These are phyloP conservation scores for Carex pumila DNA, from an alignment of 176 grass and related monocot genomes.

Conservation along the genomic window DNA sequence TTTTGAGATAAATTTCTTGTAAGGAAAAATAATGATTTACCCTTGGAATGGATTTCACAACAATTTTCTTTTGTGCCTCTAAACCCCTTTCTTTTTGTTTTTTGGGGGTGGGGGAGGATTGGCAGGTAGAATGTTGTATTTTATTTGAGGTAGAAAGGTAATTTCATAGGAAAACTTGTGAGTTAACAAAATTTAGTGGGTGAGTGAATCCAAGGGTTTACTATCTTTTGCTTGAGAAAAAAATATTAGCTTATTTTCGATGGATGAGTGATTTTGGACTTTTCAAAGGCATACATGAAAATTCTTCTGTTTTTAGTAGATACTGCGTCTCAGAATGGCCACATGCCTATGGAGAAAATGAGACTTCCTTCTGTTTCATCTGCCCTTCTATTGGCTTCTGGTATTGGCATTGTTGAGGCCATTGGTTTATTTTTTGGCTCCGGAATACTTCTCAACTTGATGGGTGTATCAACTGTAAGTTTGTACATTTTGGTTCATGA, in stretches of 20 bases:
- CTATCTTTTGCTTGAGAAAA: neutral
- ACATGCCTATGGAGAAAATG: conserved; percentile 17
- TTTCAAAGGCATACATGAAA: neutral
- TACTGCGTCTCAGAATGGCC: neutral
- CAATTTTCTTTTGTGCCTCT: neutral
- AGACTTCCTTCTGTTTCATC: conserved; percentile 46
- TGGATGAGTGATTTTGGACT: neutral
- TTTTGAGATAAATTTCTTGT: neutral
- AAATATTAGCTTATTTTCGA: neutral
- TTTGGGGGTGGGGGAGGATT: neutral
- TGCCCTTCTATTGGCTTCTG: conserved; percentile 50
- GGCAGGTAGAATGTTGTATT: neutral
- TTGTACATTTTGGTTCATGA: neutral
- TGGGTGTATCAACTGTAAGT: conserved; percentile 56
- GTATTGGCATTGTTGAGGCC: conserved; percentile 43
- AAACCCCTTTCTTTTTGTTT: neutral
- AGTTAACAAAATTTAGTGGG: neutral
- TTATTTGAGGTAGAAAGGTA: neutral
- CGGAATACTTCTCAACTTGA: conserved; percentile 43
- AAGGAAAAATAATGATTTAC: neutral
- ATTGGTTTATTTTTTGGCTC: conserved; percentile 46
- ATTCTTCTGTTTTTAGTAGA: neutral
- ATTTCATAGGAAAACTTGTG: neutral
- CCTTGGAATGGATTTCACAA: neutral
- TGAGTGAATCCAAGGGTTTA: neutral